A percentile compares a stretch with the other conserved stretches of the same genome.
phyloP scores from a whole-genome alignment of 2,329 filamentous ascomycete species.

The Drechslerella dactyloides region DNA sequence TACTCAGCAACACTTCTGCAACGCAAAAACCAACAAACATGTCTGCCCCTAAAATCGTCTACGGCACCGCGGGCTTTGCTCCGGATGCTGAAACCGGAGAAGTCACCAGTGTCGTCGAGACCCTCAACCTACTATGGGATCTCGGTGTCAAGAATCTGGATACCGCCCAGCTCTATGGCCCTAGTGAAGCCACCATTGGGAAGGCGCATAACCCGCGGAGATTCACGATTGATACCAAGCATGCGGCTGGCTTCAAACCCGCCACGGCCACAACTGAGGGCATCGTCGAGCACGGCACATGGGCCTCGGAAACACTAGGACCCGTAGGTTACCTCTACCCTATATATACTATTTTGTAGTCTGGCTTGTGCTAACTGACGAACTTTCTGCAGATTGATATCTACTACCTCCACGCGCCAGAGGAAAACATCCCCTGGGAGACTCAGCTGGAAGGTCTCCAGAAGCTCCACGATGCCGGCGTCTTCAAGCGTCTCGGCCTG shows the following conservation, averaged over 20 bases:
- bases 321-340: slow-evolving; percentile 15
- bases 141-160: slow-evolving; percentile 35
- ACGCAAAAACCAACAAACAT: slow-evolving; percentile 3
- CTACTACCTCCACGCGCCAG: slow-evolving; percentile 75
- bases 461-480: slow-evolving; percentile 82
- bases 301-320: slow-evolving; percentile 28
- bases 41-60: slow-evolving; percentile 30
- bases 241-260: slow-evolving; percentile 22
- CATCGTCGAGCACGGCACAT: slow-evolving; percentile 30
- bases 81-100: slow-evolving; percentile 43
- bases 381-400: slow-evolving; percentile 67
- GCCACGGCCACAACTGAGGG: slow-evolving; percentile 17
- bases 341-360: not conserved
- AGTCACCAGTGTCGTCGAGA: slow-evolving; percentile 20
- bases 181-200: slow-evolving; percentile 27
- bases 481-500: slow-evolving; percentile 80
- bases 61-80: slow-evolving; percentile 22
- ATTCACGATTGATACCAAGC: slow-evolving; percentile 41
- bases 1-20: not conserved
- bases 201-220: slow-evolving; percentile 25
- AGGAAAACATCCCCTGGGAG: slow-evolving; percentile 72
- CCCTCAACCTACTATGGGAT: slow-evolving; percentile 23
- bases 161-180: slow-evolving; percentile 42
- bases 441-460: slow-evolving; percentile 80
- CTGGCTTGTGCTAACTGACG: slow-evolving; percentile 6